Evolutionary conservation across 139 green algal genomes (phyloP).

Genomic region (Micromonas pusilla): DNA sequence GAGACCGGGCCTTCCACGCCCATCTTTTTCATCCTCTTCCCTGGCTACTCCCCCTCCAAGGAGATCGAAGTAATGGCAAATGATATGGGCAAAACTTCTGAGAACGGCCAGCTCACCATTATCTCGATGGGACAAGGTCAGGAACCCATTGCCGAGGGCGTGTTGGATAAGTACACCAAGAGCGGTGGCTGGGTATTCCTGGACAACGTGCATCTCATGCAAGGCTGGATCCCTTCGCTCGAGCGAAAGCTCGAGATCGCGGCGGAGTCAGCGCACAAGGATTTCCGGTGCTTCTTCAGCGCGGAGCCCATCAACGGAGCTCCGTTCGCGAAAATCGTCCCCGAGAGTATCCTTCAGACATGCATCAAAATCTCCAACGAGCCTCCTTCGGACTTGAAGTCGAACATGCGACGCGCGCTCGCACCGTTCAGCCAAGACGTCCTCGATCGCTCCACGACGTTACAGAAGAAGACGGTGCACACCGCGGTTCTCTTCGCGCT

Average conservation of each 20-base stretch:
- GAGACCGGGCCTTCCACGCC: conserved; percentile 62
- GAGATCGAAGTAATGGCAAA: conserved; percentile 76
- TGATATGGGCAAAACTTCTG: conserved; percentile 53
- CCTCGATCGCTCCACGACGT: conserved; percentile 49
- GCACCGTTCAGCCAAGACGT: conserved; percentile 60
- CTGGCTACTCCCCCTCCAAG: conserved; percentile 73
- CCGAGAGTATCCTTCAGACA: conserved; percentile 72
- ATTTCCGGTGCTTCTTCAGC: conserved; percentile 85
- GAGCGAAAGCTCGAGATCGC: conserved; percentile 77
- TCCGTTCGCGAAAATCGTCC: conserved; percentile 73
- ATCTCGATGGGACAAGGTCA: conserved; percentile 82
- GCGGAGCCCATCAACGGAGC: conserved; percentile 83
- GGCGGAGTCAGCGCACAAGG: conserved; percentile 63
- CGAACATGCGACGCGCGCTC: conserved; percentile 76
- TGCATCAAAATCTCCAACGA: conserved; percentile 83
- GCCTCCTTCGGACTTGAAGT: conserved; percentile 75
- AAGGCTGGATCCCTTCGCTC: conserved; percentile 74
- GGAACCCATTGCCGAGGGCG: conserved; percentile 66
- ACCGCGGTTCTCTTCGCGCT: conserved; percentile 71
- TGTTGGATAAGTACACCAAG: conserved; percentile 74
- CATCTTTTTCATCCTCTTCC: conserved; percentile 87
- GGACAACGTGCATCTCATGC: conserved; percentile 87
- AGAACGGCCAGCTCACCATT: conserved; percentile 68
- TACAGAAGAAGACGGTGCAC: conserved; percentile 61
- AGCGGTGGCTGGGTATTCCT: conserved; percentile 82